Conservation (phyloP, 2,329 filamentous ascomycete genomes). For the Penicillium sp. region DNA sequence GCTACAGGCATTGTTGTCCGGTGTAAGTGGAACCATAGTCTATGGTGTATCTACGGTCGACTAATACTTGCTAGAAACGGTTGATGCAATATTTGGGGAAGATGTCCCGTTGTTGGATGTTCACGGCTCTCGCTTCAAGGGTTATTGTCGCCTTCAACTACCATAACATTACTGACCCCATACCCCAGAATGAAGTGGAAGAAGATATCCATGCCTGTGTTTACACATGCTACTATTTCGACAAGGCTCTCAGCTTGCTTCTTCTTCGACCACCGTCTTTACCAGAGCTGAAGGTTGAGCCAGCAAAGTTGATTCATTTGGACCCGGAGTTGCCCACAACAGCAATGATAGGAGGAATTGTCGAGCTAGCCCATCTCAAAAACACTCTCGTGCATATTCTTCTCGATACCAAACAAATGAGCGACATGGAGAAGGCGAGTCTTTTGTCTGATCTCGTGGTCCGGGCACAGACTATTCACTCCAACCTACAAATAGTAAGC, state of each 20-base stretch:
- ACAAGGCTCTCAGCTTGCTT: slow-evolving; percentile 24
- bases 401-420: slow-evolving; percentile 17
- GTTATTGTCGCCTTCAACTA: slow-evolving; percentile 24
- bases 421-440: slow-evolving; percentile 19
- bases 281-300: slow-evolving; percentile 21
- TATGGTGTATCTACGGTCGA: background rate
- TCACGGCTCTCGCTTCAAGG: slow-evolving; percentile 17
- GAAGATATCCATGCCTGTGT: slow-evolving; percentile 21
- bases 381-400: slow-evolving; percentile 12
- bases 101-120: slow-evolving; percentile 26
- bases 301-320: slow-evolving; percentile 18
- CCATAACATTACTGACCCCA: slow-evolving; percentile 21
- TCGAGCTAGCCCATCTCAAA: slow-evolving; percentile 20
- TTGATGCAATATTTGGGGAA: slow-evolving; percentile 24
- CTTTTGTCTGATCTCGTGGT: slow-evolving; percentile 20
- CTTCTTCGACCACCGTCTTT: slow-evolving; percentile 24
- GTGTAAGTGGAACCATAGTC: slow-evolving; percentile 8
- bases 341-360: slow-evolving; percentile 17
- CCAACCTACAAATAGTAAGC: slow-evolving; percentile 18
- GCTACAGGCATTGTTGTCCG: slow-evolving; percentile 23
- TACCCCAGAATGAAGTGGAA: slow-evolving; percentile 18
- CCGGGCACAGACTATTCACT: slow-evolving; percentile 18
- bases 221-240: slow-evolving; percentile 24
- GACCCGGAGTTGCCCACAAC: slow-evolving; percentile 20
- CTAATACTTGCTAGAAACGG: slow-evolving; percentile 10